A percentile compares a stretch with the other conserved stretches of the same genome.
Conservation (phyloP, 106 monocot genomes). For the Dioscorea zingiberensis region DNA sequence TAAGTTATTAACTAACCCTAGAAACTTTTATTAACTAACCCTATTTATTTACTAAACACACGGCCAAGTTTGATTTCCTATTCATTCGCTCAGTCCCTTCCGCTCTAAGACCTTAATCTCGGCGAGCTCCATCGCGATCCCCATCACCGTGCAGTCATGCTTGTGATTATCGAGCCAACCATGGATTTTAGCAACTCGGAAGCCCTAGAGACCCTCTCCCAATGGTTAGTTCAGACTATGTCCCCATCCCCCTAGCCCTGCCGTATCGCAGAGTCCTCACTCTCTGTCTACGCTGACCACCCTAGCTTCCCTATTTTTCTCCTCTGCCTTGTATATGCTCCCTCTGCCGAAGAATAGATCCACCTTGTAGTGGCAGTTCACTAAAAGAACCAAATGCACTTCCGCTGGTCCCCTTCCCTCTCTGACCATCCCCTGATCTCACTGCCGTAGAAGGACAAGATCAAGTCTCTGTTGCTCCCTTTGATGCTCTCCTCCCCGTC, state of each 20-base stretch:
- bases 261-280: slow-evolving; percentile 66
- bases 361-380: slow-evolving; percentile 55
- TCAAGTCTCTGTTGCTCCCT: slow-evolving; percentile 60
- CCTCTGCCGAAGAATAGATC: slow-evolving; percentile 37
- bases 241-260: slow-evolving; percentile 63
- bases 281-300: slow-evolving; percentile 36
- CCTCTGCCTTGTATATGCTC: slow-evolving; percentile 53
- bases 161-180: no score
- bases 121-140: no score
- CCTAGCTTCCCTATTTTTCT: slow-evolving; percentile 66
- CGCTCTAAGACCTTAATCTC: no score
- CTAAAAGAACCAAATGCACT: slow-evolving; percentile 31
- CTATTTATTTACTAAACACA: no score
- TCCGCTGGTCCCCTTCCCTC: slow-evolving; percentile 30
- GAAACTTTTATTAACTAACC: no score
- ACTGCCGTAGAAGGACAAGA: slow-evolving; percentile 43
- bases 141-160: no score
- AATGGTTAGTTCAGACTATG: slow-evolving; percentile 68
- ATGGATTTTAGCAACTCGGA: slow-evolving; percentile 39
- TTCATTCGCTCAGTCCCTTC: no score
- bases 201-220: slow-evolving; percentile 52
- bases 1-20: no score
- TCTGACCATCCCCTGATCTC: slow-evolving; percentile 26
- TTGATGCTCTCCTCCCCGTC: slow-evolving; percentile 62
- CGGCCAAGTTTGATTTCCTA: no score